These are phyloP conservation scores for Glarea lozoyensis DNA, from an alignment of 495 filamentous ascomycete species.

Conservation along the genomic window DNA sequence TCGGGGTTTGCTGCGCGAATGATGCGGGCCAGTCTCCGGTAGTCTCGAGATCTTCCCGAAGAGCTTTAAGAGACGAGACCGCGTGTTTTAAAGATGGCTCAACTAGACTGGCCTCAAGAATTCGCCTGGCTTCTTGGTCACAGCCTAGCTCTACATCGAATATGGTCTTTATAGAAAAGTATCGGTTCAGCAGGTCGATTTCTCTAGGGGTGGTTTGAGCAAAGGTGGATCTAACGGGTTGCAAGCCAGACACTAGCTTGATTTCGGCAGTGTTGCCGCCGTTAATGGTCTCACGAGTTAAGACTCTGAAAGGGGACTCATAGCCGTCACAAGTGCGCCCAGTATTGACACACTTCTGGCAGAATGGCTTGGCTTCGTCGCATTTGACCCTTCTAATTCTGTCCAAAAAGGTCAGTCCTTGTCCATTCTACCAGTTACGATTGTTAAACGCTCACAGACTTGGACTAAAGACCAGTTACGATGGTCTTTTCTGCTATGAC, in stretches of 20 bases:
- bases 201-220: constrained; percentile 22
- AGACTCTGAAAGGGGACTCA: constrained; percentile 24
- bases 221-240: constrained; percentile 30
- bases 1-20: constrained; percentile 21
- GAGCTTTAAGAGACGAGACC: constrained; percentile 28
- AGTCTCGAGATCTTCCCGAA: constrained; percentile 26
- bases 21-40: constrained; percentile 18
- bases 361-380: constrained; percentile 27
- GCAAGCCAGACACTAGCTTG: constrained; percentile 32
- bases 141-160: constrained; percentile 43
- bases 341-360: constrained; percentile 27
- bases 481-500: constrained; percentile 18
- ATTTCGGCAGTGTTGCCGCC: constrained; percentile 13
- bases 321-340: constrained; percentile 23
- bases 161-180: constrained; percentile 41
- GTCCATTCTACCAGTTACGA: too few species aligned
- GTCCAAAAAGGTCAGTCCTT: too few species aligned
- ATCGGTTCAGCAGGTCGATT: constrained; percentile 35
- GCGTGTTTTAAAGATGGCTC: constrained; percentile 28
- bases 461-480: constrained; percentile 14
- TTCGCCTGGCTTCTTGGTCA: constrained; percentile 27
- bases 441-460: constrained; percentile 15
- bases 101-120: constrained; percentile 26
- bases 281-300: constrained; percentile 17
- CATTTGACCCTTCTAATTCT: constrained; percentile 26